Evolutionary conservation across 2,329 filamentous ascomycete species (phyloP).

Genomic region (Nemania sp.): DNA sequence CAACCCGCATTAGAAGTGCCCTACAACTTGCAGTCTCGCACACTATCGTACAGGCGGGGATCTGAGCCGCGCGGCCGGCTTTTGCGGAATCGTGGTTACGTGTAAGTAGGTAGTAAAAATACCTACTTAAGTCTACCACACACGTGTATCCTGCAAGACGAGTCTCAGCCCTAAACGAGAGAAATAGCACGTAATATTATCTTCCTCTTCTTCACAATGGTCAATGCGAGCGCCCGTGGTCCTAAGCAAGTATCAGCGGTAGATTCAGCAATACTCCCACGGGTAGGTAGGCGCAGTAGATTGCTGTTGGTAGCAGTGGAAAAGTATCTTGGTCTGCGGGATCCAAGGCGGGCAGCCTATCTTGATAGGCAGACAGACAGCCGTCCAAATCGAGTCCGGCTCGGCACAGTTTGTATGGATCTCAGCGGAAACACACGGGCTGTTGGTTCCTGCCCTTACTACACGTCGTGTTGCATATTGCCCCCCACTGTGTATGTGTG

Average conservation of each 20-base stretch:
- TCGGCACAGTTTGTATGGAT: too few species aligned
- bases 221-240: not conserved
- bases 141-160: constrained; percentile 8
- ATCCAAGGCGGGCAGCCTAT: too few species aligned
- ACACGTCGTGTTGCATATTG: too few species aligned
- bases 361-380: too few species aligned
- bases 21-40: not conserved
- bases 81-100: too few species aligned
- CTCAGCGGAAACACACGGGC: too few species aligned
- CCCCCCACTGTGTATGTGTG: too few species aligned
- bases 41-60: not conserved
- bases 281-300: not conserved
- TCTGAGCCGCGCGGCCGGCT: not conserved
- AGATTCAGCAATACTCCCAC: not conserved
- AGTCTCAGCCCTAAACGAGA: constrained; percentile 13
- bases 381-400: too few species aligned
- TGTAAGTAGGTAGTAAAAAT: not conserved
- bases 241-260: constrained; percentile 1
- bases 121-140: too few species aligned
- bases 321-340: not conserved
- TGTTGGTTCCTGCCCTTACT: too few species aligned
- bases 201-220: not conserved
- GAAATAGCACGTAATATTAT: not conserved
- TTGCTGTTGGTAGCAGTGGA: not conserved
- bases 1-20: not conserved